Conservation (phyloP, 495 filamentous ascomycete species). For the Aspergillus sclerotioniger region DNA sequence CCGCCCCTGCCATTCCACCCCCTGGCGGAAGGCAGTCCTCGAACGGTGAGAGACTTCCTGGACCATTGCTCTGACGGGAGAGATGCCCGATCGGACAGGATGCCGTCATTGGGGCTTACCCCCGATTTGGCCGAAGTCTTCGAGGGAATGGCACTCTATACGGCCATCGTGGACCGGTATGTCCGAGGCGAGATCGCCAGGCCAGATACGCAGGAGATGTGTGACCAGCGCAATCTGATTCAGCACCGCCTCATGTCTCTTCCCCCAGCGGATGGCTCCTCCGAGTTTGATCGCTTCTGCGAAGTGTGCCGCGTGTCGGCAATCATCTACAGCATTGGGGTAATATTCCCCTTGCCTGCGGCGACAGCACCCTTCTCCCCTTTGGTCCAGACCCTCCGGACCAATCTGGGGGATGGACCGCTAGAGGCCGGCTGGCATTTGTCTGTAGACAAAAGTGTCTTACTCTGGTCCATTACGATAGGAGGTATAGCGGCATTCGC, state of each 20-base stretch:
- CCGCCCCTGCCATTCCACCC: slow-evolving; percentile 3
- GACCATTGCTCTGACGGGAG: not conserved
- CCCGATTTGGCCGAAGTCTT: not conserved
- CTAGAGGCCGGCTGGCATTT: not conserved
- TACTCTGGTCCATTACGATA: slow-evolving; percentile 1
- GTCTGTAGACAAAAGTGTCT: not conserved
- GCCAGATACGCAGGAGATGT: not conserved
- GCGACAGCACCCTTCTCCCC: not conserved
- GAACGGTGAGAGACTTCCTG: not conserved
- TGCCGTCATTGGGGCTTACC: not conserved
- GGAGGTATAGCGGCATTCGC: slow-evolving; percentile 4
- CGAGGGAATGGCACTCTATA: not conserved
- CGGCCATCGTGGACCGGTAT: not conserved
- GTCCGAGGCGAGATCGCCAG: not conserved
- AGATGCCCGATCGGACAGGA: not conserved
- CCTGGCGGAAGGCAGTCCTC: not conserved
- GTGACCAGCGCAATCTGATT: slow-evolving; percentile 6
- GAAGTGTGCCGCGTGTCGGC: slow-evolving; percentile 6
- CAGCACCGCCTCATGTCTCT: slow-evolving; percentile 4
- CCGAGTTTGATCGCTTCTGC: not conserved
- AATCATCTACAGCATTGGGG: slow-evolving; percentile 10
- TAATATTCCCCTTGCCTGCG: slow-evolving; percentile 7
- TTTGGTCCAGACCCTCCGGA: not conserved
- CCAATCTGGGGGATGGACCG: not conserved
- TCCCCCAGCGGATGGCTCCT: not conserved